Conservation (phyloP, 352 stramenopile species). For the Globisporangium yorkense region DNA sequence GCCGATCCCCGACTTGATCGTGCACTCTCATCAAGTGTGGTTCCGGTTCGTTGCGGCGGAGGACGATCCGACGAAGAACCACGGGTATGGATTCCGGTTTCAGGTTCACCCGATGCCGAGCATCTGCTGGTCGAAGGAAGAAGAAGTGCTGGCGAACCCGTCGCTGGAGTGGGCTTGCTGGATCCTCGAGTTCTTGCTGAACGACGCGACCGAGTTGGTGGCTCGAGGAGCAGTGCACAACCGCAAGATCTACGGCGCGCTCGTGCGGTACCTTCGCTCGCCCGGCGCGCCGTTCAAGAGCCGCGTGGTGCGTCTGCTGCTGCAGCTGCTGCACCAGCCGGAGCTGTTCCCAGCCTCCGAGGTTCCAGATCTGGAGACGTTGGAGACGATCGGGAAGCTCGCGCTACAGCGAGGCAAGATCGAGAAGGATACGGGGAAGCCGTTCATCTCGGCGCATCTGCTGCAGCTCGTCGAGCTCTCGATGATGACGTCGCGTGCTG, state of each 20-base stretch:
- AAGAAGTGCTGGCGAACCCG: conserved; percentile 62
- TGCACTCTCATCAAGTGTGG: conserved; percentile 78
- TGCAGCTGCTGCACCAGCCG: conserved; percentile 66
- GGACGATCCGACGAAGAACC: conserved; percentile 49
- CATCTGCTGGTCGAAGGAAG: conserved; percentile 77
- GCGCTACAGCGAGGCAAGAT: conserved; percentile 49
- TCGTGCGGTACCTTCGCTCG: conserved; percentile 77
- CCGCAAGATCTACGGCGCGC: conserved; percentile 67
- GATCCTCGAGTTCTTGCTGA: conserved; percentile 76
- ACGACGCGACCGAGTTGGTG: conserved; percentile 63
- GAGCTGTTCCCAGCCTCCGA: conserved; percentile 51
- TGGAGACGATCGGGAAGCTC: conserved; percentile 57
- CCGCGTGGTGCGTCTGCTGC: conserved; percentile 63
- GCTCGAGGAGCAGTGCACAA: conserved; percentile 71
- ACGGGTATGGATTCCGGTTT: conserved; percentile 80
- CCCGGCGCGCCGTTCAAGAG: conserved; percentile 76
- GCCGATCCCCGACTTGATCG: conserved; percentile 54
- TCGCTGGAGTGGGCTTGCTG: conserved; percentile 86
- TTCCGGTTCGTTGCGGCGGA: conserved; percentile 71
- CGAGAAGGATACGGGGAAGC: conserved; percentile 52
- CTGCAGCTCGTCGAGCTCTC: conserved; percentile 77
- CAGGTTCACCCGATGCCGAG: conserved; percentile 75
- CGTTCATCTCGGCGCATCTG: conserved; percentile 70
- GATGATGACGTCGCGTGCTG: conserved; percentile 42
- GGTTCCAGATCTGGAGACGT: conserved; percentile 49